These are phyloP conservation scores for Triticum turgidum DNA, from an alignment of 176 grass and related monocot genomes.

Conservation along the genomic window DNA sequence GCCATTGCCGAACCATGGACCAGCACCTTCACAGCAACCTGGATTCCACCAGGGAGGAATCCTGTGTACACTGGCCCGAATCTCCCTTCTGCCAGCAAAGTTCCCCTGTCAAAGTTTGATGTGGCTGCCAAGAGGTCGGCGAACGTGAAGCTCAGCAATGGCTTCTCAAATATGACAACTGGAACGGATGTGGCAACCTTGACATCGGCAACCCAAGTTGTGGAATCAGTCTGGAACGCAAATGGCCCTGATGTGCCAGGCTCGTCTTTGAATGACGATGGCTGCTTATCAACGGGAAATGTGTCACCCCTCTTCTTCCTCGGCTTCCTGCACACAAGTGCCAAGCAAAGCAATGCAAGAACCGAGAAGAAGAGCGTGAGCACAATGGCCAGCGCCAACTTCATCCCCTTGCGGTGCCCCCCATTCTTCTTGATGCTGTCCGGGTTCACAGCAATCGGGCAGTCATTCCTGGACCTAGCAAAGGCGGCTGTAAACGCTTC, in stretches of 20 bases:
- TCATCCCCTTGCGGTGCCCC: conserved; percentile 41
- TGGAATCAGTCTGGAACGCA: conserved; percentile 81
- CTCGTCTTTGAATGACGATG: conserved; percentile 65
- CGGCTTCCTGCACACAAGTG: conserved; percentile 34
- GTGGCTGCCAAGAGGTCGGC: conserved; percentile 78
- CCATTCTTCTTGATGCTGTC: conserved; percentile 35
- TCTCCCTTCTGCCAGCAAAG: conserved; percentile 84
- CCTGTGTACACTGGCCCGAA: conserved; percentile 90
- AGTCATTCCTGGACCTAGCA: conserved; percentile 71
- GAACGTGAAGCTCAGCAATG: conserved; percentile 78
- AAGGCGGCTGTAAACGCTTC: conserved; percentile 58
- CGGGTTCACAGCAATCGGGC: conserved; percentile 90
- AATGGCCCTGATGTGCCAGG: conserved; percentile 72
- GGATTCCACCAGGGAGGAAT: conserved; percentile 82
- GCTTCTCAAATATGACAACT: conserved; percentile 95
- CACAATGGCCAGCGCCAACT: conserved; percentile 52
- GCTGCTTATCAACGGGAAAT: conserved; percentile 49
- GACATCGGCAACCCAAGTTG: conserved; percentile 89
- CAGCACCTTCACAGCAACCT: conserved; percentile 85
- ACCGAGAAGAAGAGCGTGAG: conserved; percentile 61
- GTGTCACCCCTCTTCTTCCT: conserved; percentile 45
- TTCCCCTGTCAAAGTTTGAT: conserved; percentile 85
- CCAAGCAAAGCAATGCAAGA: conserved; percentile 56
- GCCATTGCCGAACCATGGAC: conserved; percentile 67
- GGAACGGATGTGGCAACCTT: conserved; percentile 87